Evolutionary conservation across 768 basidiomycete species (phyloP).

Genomic region (Dacryopinax primogenitus): DNA sequence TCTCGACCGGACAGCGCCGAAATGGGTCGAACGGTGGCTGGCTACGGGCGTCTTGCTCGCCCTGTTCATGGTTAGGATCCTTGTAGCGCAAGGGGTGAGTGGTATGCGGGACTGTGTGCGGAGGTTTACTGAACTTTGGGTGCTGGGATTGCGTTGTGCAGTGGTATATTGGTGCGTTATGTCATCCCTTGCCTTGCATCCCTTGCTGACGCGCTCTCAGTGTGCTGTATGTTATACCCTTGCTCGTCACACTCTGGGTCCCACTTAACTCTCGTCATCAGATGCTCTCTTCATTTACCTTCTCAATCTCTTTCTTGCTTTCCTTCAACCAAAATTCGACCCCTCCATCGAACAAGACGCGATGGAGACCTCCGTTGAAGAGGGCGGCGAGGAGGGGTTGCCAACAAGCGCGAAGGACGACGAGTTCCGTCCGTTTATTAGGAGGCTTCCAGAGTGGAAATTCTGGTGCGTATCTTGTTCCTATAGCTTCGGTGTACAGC

Average conservation of each 20-base stretch:
- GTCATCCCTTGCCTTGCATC: conserved; percentile 7
- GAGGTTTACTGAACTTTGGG: not conserved
- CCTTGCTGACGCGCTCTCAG: conserved; percentile 26
- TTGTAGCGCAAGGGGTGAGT: conserved; percentile 81
- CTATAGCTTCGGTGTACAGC: too few relatives aligned
- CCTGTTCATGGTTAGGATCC: conserved; percentile 73
- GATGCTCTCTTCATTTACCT: conserved; percentile 92
- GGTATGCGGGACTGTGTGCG: not conserved
- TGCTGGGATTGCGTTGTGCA: conserved; percentile 26
- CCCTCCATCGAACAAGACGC: conserved; percentile 90
- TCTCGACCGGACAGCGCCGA: conserved; percentile 87
- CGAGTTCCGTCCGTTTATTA: conserved; percentile 93
- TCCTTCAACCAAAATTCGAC: conserved; percentile 96
- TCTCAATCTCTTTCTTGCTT: conserved; percentile 89
- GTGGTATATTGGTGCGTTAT: conserved; percentile 83
- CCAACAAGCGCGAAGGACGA: conserved; percentile 56
- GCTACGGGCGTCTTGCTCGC: conserved; percentile 54
- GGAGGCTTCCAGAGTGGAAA: conserved; percentile 91
- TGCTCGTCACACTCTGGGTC: not conserved
- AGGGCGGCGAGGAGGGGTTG: conserved; percentile 50
- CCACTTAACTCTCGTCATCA: conserved; percentile 21
- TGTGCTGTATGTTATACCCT: conserved; percentile 48
- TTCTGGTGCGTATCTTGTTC: conserved; percentile 52
- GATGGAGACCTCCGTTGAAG: conserved; percentile 88
- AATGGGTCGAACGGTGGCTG: conserved; percentile 80